Evolutionary conservation across 768 basidiomycete species (phyloP).

Genomic region (Suillus brevipes): DNA sequence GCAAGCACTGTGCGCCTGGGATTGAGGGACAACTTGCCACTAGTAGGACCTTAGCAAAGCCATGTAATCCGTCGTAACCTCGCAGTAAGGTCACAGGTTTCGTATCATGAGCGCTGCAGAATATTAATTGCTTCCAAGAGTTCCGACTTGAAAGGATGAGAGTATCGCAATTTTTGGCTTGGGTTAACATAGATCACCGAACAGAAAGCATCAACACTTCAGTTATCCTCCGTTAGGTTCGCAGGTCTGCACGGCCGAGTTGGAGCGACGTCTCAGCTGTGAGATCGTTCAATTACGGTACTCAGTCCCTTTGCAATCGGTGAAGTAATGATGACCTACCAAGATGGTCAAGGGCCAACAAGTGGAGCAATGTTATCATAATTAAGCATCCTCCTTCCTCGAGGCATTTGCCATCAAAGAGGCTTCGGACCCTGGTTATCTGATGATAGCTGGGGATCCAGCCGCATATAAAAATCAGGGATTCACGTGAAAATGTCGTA

Average conservation of each 20-base stretch:
- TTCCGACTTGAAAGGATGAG: neutral
- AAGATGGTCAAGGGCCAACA: neutral
- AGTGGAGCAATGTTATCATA: neutral
- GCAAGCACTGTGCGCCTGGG: neutral
- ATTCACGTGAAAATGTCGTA: neutral
- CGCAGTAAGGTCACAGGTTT: neutral
- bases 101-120: neutral
- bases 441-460: neutral
- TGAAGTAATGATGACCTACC: neutral
- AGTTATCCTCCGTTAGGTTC: neutral
- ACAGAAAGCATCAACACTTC: neutral
- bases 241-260: neutral
- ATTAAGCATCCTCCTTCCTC: conserved; percentile 4
- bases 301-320: neutral
- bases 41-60: neutral
- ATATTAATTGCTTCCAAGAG: neutral
- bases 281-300: neutral
- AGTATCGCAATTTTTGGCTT: neutral
- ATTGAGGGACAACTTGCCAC: neutral
- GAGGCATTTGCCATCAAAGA: conserved; percentile 4
- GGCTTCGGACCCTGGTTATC: neutral
- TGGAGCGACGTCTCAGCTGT: neutral
- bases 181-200: neutral
- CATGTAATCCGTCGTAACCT: neutral
- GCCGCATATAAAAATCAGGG: neutral